Conservation (phyloP, 2,329 filamentous ascomycete species). For the Exophiala xenobiotica region DNA sequence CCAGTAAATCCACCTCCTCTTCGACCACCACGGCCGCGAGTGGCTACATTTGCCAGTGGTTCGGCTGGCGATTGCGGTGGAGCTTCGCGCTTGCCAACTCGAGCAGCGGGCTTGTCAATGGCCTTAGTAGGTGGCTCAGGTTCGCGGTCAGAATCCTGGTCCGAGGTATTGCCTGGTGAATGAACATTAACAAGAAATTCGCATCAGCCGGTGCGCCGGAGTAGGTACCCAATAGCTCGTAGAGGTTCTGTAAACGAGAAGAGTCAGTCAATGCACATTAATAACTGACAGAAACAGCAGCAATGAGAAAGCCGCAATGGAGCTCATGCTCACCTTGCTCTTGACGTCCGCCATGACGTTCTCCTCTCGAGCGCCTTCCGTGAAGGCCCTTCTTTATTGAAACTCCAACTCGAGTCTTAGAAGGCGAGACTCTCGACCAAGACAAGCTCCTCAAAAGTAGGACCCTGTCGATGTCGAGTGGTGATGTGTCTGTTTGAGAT, state of each 20-base stretch:
- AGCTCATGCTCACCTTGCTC: conserved; percentile 47
- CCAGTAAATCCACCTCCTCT: conserved; percentile 63
- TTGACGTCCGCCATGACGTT: conserved; percentile 55
- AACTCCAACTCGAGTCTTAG: conserved; percentile 43
- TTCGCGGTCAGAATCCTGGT: conserved; percentile 70
- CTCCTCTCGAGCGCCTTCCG: conserved; percentile 50
- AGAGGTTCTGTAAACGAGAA: conserved; percentile 71
- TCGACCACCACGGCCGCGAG: conserved; percentile 49
- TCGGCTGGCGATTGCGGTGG: conserved; percentile 66
- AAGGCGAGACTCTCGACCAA: conserved; percentile 26
- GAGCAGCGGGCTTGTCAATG: conserved; percentile 76
- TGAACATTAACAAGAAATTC: conserved; percentile 20
- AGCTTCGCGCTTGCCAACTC: conserved; percentile 83
- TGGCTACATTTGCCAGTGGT: conserved; percentile 34
- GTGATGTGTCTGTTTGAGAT: conserved; percentile 21
- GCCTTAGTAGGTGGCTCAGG: conserved; percentile 80
- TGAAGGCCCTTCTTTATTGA: conserved; percentile 49
- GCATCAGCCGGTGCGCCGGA: conserved; percentile 27
- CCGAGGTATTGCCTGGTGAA: conserved; percentile 64
- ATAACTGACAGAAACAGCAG: conserved; percentile 3
- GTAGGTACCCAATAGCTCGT: conserved; percentile 89
- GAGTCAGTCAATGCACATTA: conserved; percentile 14
- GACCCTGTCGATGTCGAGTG: conserved; percentile 29
- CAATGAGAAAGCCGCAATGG: neutral
- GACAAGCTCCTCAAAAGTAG: conserved; percentile 27